Evolutionary conservation across 257 asterid species (phyloP).

Genomic region (Verbascum thapsus): DNA sequence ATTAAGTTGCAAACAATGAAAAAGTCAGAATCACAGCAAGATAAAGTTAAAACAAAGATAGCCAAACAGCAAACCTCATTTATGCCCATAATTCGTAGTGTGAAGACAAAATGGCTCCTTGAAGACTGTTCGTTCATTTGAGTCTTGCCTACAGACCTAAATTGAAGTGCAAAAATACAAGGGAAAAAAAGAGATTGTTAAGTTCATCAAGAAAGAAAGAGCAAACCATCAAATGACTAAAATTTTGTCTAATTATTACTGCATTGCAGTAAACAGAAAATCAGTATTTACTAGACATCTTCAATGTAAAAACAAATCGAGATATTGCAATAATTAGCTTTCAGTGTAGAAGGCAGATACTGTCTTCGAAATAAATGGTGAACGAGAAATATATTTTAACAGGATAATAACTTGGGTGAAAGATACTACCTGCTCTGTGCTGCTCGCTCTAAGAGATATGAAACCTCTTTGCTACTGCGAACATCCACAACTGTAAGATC

Average conservation of each 20-base stretch:
- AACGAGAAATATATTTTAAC: not conserved
- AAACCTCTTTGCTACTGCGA: slow-evolving; percentile 83
- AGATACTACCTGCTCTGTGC: slow-evolving; percentile 81
- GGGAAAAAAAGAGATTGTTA: no score
- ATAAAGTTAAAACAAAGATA: not conserved
- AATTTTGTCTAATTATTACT: not conserved
- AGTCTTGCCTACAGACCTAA: slow-evolving; percentile 84
- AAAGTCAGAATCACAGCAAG: not conserved
- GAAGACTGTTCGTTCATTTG: slow-evolving; percentile 90
- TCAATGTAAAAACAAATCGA: not conserved
- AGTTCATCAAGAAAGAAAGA: slow-evolving; percentile 6
- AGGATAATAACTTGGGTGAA: no score
- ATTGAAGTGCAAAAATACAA: not conserved
- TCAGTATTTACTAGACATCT: not conserved
- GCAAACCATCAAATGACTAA: slow-evolving; percentile 17
- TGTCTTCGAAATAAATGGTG: not conserved
- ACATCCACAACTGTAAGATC: slow-evolving; percentile 84
- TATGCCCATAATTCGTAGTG: slow-evolving; percentile 62
- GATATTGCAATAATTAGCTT: not conserved
- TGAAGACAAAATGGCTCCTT: slow-evolving; percentile 86
- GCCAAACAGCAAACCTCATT: slow-evolving; percentile 52
- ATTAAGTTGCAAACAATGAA: not conserved
- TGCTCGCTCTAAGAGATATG: slow-evolving; percentile 86
- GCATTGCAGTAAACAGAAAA: not conserved
- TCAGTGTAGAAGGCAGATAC: not conserved